These are phyloP conservation scores for Kodamaea sp. DNA, from an alignment of 1,139 yeast genomes.

Conservation along the genomic window DNA sequence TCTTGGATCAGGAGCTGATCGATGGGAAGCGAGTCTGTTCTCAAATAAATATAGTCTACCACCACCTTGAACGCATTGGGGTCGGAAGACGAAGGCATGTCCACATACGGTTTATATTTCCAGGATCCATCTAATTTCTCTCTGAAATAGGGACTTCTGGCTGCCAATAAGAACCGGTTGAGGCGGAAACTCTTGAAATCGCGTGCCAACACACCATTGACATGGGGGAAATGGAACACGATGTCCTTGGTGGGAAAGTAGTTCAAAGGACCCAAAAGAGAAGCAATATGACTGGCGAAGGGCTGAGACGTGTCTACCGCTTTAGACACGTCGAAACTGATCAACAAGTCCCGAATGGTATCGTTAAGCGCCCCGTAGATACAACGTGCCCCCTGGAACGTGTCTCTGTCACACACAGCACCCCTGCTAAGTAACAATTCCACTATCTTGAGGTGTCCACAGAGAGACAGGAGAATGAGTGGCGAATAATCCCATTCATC, in stretches of 20 bases:
- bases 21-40: slow-evolving; percentile 29
- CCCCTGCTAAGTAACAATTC: slow-evolving; percentile 59
- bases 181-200: slow-evolving; percentile 23
- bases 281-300: slow-evolving; percentile 68
- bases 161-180: slow-evolving; percentile 44
- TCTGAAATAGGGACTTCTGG: slow-evolving; percentile 35
- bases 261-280: slow-evolving; percentile 39
- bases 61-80: slow-evolving; percentile 36
- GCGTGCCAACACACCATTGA: slow-evolving; percentile 15
- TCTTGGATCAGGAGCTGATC: slow-evolving; percentile 22
- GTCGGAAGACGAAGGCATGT: slow-evolving; percentile 23
- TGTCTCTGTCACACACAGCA: slow-evolving; percentile 76
- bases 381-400: slow-evolving; percentile 79
- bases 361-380: slow-evolving; percentile 77
- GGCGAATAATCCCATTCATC: slow-evolving; percentile 81
- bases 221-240: slow-evolving; percentile 27
- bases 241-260: slow-evolving; percentile 42
- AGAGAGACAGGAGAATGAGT: slow-evolving; percentile 66
- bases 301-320: slow-evolving; percentile 72
- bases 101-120: slow-evolving; percentile 22
- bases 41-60: slow-evolving; percentile 55
- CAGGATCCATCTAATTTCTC: slow-evolving; percentile 29
- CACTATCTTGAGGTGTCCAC: slow-evolving; percentile 72
- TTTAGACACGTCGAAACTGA: slow-evolving; percentile 66
- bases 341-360: slow-evolving; percentile 55